Percentiles rank a stretch among this genome's conserved stretches.
These are phyloP conservation scores for Bassia scoparia DNA, from an alignment of 148 eudicot genomes.

Conservation along the genomic window DNA sequence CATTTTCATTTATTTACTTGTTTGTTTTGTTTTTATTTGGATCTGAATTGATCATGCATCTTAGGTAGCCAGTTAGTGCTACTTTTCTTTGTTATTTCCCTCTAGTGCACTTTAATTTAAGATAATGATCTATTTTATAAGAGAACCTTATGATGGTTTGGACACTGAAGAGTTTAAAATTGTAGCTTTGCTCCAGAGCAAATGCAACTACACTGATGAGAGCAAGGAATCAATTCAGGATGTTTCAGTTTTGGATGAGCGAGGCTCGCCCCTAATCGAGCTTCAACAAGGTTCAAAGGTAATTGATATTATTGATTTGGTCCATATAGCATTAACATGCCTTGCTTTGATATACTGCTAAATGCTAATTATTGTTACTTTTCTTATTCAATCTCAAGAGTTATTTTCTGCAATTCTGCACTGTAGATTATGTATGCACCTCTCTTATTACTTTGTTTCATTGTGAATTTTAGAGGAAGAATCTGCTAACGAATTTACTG, in stretches of 20 bases:
- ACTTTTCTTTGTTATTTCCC: neutral
- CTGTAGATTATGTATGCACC: too few species aligned
- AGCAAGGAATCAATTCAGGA: neutral
- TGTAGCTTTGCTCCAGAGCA: neutral
- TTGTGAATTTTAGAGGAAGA: too few species aligned
- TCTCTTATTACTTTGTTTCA: too few species aligned
- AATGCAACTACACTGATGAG: neutral
- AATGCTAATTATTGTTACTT: neutral
- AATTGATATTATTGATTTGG: neutral
- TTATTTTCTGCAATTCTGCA: neutral
- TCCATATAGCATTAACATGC: neutral
- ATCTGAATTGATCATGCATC: conserved; percentile 13
- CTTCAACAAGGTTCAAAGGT: conserved; percentile 11
- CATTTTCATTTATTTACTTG: conserved; percentile 6
- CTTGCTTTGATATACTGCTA: conserved; percentile 5
- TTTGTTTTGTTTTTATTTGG: conserved; percentile 23
- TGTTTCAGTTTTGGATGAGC: neutral
- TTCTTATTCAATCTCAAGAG: too few species aligned
- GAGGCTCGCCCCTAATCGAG: conserved; percentile 2
- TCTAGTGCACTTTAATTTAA: neutral
- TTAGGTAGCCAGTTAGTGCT: conserved; percentile 4
- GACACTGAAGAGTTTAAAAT: neutral
- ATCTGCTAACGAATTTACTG: too few species aligned
- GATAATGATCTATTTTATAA: conserved; percentile 6
- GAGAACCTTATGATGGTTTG: neutral